Conservation (phyloP, 345 rosid genomes). For the Salix exigua region DNA sequence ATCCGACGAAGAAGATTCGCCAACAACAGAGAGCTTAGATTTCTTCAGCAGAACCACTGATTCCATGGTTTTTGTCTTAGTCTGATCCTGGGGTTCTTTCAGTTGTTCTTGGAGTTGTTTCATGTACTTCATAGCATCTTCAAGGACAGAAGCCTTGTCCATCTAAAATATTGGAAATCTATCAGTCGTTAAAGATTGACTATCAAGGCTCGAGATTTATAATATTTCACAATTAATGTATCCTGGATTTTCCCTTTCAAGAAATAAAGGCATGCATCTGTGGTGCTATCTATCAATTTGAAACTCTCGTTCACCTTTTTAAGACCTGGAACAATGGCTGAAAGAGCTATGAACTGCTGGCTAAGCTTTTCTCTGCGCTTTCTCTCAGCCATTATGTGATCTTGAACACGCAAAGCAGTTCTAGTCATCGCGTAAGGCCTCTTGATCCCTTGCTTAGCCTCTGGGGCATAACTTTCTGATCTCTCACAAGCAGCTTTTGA, state of each 20-base stretch:
- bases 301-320: slow-evolving; percentile 46
- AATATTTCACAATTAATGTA: background rate
- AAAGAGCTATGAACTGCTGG: slow-evolving; percentile 64
- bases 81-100: slow-evolving; percentile 47
- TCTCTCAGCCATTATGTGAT: slow-evolving; percentile 82
- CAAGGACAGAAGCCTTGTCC: slow-evolving; percentile 73
- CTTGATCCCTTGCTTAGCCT: slow-evolving; percentile 2
- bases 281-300: background rate
- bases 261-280: background rate
- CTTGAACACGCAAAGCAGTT: slow-evolving; percentile 47
- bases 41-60: slow-evolving; percentile 53
- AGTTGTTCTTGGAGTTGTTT: slow-evolving; percentile 67
- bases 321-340: slow-evolving; percentile 69
- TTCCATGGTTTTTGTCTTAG: slow-evolving; percentile 49
- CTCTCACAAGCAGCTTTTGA: background rate
- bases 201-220: no score
- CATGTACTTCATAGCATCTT: slow-evolving; percentile 60
- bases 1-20: slow-evolving; percentile 40
- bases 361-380: slow-evolving; percentile 75
- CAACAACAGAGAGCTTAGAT: slow-evolving; percentile 40
- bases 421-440: slow-evolving; percentile 20
- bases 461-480: slow-evolving; percentile 9
- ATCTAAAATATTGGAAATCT: slow-evolving; percentile 18
- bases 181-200: no score
- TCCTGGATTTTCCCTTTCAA: background rate